These are phyloP conservation scores for Albugo candida DNA, from an alignment of 352 stramenopile species.

Conservation along the genomic window DNA sequence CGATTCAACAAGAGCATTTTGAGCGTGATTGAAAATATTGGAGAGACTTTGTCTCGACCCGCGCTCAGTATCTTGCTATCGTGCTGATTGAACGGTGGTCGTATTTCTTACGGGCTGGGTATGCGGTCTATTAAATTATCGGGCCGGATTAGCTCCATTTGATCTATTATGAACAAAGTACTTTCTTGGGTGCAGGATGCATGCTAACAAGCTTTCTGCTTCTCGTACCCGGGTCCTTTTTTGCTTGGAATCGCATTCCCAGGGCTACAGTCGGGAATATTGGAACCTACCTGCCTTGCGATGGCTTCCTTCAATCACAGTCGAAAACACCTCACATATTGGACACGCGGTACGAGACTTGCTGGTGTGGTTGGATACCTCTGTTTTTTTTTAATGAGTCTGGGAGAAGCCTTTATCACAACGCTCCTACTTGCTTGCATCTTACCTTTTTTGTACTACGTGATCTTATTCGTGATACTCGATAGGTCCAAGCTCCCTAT, in stretches of 20 bases:
- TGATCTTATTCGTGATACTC: constrained; percentile 38
- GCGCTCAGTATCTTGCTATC: constrained; percentile 88
- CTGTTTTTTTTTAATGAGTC: constrained; percentile 54
- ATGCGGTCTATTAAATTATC: constrained; percentile 83
- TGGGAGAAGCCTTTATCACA: constrained; percentile 40
- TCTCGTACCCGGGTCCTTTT: constrained; percentile 38
- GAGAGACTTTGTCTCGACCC: constrained; percentile 85
- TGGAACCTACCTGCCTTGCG: constrained; percentile 82
- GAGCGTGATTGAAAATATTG: constrained; percentile 75
- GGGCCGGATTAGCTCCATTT: constrained; percentile 88
- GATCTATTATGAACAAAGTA: constrained; percentile 73
- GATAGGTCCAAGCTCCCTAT: constrained; percentile 20
- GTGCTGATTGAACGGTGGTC: constrained; percentile 82
- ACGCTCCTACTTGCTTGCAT: constrained; percentile 29
- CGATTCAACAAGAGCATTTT: too few relatives aligned
- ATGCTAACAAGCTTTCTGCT: constrained; percentile 74
- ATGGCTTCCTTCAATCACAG: constrained; percentile 71
- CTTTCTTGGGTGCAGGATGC: constrained; percentile 36
- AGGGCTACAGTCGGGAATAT: constrained; percentile 71
- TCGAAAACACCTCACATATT: constrained; percentile 69
- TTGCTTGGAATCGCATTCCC: constrained; percentile 81
- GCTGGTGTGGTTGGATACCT: constrained; percentile 81
- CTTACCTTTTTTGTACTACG: constrained; percentile 42
- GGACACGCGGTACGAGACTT: constrained; percentile 84
- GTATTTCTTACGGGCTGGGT: constrained; percentile 74